These are phyloP conservation scores for Pezicula carpinea DNA, from an alignment of 2,329 filamentous ascomycete species.

Conservation along the genomic window DNA sequence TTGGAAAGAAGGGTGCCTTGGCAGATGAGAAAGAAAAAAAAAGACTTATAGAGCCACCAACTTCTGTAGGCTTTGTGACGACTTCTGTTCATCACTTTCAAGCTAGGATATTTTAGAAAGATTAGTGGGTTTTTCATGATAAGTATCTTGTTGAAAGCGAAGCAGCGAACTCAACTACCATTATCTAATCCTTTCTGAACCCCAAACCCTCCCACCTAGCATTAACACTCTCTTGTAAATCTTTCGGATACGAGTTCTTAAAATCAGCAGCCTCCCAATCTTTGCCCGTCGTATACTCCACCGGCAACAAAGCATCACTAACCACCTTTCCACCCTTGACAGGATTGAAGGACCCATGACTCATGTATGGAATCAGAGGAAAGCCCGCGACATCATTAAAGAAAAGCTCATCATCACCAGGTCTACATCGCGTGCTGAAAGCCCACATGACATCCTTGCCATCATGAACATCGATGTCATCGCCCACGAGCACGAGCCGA, in stretches of 20 bases:
- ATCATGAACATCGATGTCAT: slow-evolving; percentile 44
- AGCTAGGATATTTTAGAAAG: too few species aligned
- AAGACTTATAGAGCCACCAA: too few species aligned
- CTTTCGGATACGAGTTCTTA: slow-evolving; percentile 32
- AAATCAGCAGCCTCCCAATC: slow-evolving; percentile 30
- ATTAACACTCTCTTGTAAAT: slow-evolving; percentile 34
- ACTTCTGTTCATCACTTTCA: too few species aligned
- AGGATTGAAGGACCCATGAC: slow-evolving; percentile 32
- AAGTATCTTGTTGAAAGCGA: too few species aligned
- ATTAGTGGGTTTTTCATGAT: too few species aligned
- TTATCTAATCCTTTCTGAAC: slow-evolving; percentile 7
- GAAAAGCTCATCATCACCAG: slow-evolving; percentile 37
- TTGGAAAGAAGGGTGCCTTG: too few species aligned
- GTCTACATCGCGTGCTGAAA: slow-evolving; percentile 42
- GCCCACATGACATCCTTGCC: slow-evolving; percentile 45
- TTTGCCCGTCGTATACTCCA: slow-evolving; percentile 35
- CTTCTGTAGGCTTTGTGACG: too few species aligned
- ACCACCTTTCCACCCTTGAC: slow-evolving; percentile 40
- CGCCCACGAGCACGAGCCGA: slow-evolving; percentile 40
- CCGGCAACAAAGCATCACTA: slow-evolving; percentile 37
- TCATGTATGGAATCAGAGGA: slow-evolving; percentile 42
- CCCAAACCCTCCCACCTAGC: slow-evolving; percentile 31
- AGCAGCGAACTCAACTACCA: not conserved
- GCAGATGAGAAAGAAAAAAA: too few species aligned
- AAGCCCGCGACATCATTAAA: slow-evolving; percentile 41